These are phyloP conservation scores for Microdochium bolleyi DNA, from an alignment of 2,329 filamentous ascomycete genomes.

Conservation along the genomic window DNA sequence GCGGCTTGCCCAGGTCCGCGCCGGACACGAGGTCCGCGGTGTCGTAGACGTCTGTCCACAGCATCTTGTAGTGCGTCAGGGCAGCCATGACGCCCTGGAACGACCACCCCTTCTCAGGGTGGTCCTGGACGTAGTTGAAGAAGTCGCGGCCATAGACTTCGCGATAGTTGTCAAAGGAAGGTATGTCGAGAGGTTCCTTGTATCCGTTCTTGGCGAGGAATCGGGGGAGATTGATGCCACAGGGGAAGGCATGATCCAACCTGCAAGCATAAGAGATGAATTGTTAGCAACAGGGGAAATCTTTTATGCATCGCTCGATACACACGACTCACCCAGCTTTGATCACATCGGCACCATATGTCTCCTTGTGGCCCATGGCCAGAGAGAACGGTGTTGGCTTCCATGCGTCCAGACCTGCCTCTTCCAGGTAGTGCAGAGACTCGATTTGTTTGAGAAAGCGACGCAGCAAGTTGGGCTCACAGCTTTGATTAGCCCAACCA, in stretches of 20 bases:
- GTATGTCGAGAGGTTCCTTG: conserved; percentile 10
- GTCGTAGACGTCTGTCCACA: conserved; percentile 17
- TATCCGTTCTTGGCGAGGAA: conserved; percentile 14
- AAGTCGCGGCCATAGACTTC: conserved; percentile 12
- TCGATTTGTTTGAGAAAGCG: background rate
- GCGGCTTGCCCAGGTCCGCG: conserved; percentile 14
- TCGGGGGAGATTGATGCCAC: conserved; percentile 7
- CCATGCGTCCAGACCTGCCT: conserved; percentile 15
- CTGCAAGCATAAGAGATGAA: background rate
- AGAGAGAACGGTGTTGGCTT: conserved; percentile 15
- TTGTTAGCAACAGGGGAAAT: conserved; percentile 1
- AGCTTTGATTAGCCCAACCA: background rate
- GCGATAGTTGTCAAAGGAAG: conserved; percentile 8
- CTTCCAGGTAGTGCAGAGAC: conserved; percentile 17
- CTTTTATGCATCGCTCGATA: background rate
- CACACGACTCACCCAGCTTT: conserved; percentile 5
- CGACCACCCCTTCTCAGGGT: conserved; percentile 8
- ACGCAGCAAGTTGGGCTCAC: background rate
- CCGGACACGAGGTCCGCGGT: conserved; percentile 12
- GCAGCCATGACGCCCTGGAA: conserved; percentile 15
- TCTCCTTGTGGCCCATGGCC: conserved; percentile 14
- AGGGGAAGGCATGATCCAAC: conserved; percentile 5
- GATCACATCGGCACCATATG: conserved; percentile 14
- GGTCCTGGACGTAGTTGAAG: conserved; percentile 11
- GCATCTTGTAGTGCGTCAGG: conserved; percentile 10